Evolutionary conservation across 371 early-diverging fungal species (phyloP).

Genomic region (Mortierella sp.): DNA sequence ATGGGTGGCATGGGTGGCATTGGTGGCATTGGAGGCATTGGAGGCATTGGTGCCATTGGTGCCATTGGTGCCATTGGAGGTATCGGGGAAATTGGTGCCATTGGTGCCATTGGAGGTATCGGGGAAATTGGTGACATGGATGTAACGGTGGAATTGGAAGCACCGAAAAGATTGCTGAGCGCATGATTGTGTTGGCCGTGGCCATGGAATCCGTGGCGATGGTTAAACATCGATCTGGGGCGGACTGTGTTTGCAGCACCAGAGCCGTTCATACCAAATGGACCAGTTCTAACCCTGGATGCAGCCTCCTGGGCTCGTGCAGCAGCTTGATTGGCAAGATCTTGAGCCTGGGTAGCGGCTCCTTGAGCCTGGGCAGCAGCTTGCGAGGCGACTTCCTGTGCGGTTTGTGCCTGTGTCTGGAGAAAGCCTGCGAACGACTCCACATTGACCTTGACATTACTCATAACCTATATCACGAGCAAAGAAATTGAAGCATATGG

Average conservation of each 20-base stretch:
- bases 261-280: background rate
- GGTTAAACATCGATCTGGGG: conserved; percentile 8
- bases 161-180: background rate
- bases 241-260: background rate
- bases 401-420: conserved; percentile 29
- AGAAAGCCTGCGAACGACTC: conserved; percentile 40
- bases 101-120: conserved; percentile 17
- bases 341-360: conserved; percentile 13
- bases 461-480: conserved; percentile 18
- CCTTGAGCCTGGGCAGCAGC: conserved; percentile 27
- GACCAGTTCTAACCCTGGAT: conserved; percentile 5
- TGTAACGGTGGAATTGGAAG: conserved; percentile 6
- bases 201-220: conserved; percentile 10
- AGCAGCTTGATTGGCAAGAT: background rate
- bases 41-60: conserved; percentile 24
- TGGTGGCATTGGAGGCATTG: conserved; percentile 28
- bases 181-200: background rate
- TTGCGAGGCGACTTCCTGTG: conserved; percentile 28
- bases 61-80: conserved; percentile 17
- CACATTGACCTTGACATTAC: conserved; percentile 48
- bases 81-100: conserved; percentile 24
- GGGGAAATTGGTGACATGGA: conserved; percentile 22
- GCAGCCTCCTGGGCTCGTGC: conserved; percentile 5
- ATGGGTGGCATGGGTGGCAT: conserved; percentile 19
- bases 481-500: background rate